A percentile compares a stretch with the other conserved stretches of the same genome.
Conservation (phyloP, 2,329 filamentous ascomycete species). For the Pseudopithomyces chartarum region DNA sequence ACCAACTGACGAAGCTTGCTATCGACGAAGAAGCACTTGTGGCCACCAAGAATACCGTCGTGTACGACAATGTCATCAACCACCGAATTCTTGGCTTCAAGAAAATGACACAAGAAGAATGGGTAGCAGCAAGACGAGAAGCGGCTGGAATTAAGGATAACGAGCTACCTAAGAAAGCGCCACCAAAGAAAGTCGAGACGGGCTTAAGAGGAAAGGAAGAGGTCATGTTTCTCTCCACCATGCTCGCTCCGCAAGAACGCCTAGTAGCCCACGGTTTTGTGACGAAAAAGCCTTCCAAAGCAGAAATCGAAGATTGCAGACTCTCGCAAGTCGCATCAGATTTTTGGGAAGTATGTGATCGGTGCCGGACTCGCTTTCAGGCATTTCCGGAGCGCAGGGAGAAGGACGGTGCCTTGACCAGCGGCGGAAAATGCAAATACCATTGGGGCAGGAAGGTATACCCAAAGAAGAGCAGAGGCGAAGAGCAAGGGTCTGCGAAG, state of each 20-base stretch:
- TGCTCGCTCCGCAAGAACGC: conserved; percentile 67
- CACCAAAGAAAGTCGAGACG: conserved; percentile 66
- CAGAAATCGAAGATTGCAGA: conserved; percentile 69
- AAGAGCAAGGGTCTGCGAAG: conserved; percentile 59
- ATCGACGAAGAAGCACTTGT: conserved; percentile 80
- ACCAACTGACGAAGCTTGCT: conserved; percentile 70
- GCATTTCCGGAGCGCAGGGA: conserved; percentile 85
- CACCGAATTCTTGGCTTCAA: conserved; percentile 77
- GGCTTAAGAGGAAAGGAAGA: conserved; percentile 73
- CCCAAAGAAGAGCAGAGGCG: conserved; percentile 58
- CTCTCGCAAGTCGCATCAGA: conserved; percentile 68
- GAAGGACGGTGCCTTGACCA: conserved; percentile 75
- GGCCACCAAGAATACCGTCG: conserved; percentile 67
- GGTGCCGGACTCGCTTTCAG: conserved; percentile 84
- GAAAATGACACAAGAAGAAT: conserved; percentile 73
- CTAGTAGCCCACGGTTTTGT: conserved; percentile 79
- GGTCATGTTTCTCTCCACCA: conserved; percentile 42
- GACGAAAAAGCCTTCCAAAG: conserved; percentile 65
- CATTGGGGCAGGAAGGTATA: conserved; percentile 74
- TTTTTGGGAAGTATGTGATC: conserved; percentile 87
- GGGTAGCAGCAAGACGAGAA: conserved; percentile 65
- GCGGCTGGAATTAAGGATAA: conserved; percentile 29
- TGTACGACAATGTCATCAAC: conserved; percentile 86
- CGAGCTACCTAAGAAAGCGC: conserved; percentile 43
- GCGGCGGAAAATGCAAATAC: conserved; percentile 77